Percentiles rank a stretch among this genome's conserved stretches.
Evolutionary conservation across 75 land plant genomes (phyloP).

Genomic region (Pinus taeda): DNA sequence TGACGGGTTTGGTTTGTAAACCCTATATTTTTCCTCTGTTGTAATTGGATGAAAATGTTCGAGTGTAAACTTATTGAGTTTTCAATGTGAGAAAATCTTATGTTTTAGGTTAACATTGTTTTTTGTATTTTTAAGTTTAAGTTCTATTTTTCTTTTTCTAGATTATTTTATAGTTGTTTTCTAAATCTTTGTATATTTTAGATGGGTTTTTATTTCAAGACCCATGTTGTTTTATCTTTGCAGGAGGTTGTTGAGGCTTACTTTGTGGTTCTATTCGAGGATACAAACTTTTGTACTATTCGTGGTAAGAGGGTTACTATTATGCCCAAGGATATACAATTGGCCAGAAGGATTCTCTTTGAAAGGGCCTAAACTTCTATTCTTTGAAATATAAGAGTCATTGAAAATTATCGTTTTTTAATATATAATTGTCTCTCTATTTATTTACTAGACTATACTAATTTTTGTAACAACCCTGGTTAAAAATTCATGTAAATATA

Average conservation of each 20-base stretch:
- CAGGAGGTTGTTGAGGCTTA: slow-evolving; percentile 72
- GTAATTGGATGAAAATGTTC: no score
- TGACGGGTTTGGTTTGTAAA: neutral
- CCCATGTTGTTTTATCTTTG: slow-evolving; percentile 35
- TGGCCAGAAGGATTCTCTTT: neutral
- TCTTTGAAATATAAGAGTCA: no score
- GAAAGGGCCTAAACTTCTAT: no score
- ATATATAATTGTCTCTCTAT: no score
- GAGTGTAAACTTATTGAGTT: no score
- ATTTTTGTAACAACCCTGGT: no score
- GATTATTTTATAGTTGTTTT: neutral
- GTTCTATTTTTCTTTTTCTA: neutral
- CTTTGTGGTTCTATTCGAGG: slow-evolving; percentile 56
- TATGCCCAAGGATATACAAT: slow-evolving; percentile 69
- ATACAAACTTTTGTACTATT: slow-evolving; percentile 35
- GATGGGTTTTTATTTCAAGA: slow-evolving; percentile 74
- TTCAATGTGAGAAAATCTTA: neutral
- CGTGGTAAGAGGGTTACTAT: slow-evolving; percentile 64
- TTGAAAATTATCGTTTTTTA: no score
- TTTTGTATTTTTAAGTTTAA: neutral
- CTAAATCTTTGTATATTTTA: slow-evolving; percentile 1
- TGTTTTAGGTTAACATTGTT: no score
- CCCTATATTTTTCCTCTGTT: no score
- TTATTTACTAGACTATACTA: no score
- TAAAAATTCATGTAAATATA: no score